phyloP scores from a whole-genome alignment of 495 filamentous ascomycete genomes.

The Jackrogersella multiformis region DNA sequence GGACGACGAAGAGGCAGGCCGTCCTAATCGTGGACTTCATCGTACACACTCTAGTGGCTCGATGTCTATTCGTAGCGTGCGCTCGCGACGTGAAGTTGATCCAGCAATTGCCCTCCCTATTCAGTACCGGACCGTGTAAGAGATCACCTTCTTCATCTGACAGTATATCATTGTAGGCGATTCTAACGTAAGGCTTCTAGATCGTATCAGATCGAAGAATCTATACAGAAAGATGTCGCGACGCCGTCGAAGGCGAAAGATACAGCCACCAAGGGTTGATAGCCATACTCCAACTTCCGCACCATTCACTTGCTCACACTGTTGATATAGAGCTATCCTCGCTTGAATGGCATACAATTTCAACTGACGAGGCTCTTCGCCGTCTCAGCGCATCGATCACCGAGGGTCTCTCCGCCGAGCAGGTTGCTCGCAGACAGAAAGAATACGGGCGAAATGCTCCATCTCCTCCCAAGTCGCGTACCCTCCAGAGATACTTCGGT shows the following conservation, averaged over 20 bases:
- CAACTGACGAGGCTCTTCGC: constrained; percentile 62
- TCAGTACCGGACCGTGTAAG: constrained; percentile 62
- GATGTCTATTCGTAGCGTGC: constrained; percentile 51
- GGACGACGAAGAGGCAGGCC: constrained; percentile 43
- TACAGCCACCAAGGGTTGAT: constrained; percentile 53
- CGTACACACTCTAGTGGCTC: constrained; percentile 49
- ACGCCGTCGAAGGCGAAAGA: constrained; percentile 50
- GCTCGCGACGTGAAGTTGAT: constrained; percentile 51
- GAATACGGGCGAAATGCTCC: constrained; percentile 70
- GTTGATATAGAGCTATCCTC: constrained; percentile 49
- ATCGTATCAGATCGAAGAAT: constrained; percentile 64
- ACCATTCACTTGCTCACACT: constrained; percentile 14
- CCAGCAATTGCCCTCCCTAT: constrained; percentile 62
- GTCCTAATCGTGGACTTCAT: constrained; percentile 28
- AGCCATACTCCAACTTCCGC: constrained; percentile 15
- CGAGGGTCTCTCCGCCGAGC: constrained; percentile 62
- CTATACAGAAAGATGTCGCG: constrained; percentile 52
- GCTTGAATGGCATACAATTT: constrained; percentile 67
- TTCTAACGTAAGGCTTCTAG: constrained; percentile 33
- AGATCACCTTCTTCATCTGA: background rate
- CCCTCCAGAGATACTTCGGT: constrained; percentile 64
- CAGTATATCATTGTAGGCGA: background rate
- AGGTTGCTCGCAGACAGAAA: constrained; percentile 57
- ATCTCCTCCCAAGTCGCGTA: constrained; percentile 65
- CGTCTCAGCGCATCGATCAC: constrained; percentile 60